Evolutionary conservation across 495 filamentous ascomycete genomes (phyloP).

Genomic region (Neurospora pannonica): DNA sequence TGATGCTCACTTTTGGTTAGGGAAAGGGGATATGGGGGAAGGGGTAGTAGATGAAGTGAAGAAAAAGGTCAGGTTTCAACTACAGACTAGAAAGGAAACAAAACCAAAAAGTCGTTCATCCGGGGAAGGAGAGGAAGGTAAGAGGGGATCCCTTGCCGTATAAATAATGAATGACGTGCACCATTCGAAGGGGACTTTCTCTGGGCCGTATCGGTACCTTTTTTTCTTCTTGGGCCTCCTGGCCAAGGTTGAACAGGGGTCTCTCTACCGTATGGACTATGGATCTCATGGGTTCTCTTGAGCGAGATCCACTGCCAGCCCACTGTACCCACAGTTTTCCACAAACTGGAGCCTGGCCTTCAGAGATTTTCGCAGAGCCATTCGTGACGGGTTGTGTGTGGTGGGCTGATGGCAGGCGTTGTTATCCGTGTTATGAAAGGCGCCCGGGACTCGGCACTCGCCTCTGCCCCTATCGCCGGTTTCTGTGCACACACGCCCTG

Average conservation of each 20-base stretch:
- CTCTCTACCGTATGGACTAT: not conserved
- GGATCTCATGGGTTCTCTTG: not conserved
- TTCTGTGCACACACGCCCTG: not conserved
- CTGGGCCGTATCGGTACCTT: not conserved
- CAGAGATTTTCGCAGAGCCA: not conserved
- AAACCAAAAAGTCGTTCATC: not conserved
- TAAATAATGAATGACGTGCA: not conserved
- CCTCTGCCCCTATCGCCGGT: not conserved
- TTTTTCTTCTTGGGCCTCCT: not conserved
- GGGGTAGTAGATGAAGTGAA: not conserved
- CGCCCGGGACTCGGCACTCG: constrained; percentile 4
- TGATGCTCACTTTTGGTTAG: not conserved
- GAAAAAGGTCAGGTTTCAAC: not conserved
- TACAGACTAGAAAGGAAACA: not conserved
- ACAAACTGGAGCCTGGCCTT: not conserved
- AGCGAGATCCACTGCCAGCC: not conserved
- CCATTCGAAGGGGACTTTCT: not conserved
- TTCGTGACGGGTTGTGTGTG: not conserved
- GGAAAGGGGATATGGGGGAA: not conserved
- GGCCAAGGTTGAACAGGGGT: not conserved
- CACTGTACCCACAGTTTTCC: not conserved
- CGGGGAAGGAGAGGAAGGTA: not conserved
- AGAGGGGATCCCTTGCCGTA: not conserved
- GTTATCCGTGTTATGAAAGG: not conserved
- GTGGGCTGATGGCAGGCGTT: not conserved